Evolutionary conservation across 1,284 basidiomycete genomes (phyloP), one percentile per base, ranked within the genome.

Genomic region (Cryptococcus sp.): DNA sequence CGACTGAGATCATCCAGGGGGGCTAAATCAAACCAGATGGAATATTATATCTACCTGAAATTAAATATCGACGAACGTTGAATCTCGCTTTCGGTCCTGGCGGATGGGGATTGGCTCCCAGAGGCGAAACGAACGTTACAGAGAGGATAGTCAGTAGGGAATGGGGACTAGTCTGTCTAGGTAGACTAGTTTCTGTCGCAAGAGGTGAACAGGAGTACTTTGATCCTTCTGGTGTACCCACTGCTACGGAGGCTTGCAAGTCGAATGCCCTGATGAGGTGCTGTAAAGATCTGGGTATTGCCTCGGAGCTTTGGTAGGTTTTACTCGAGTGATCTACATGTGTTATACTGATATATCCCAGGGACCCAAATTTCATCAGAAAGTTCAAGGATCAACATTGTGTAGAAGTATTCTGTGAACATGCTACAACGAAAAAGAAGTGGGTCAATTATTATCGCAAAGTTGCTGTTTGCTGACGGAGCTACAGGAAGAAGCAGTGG

Each of bases 161-260:
- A 73, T 98, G 96, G 80, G 95, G 89, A 0, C 83, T 98, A 32
- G 88, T 98, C 23, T 97, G 93, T 72, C 83, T 93, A 35, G 95
- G 95, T 52, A 95, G 92, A 52, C 82, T 98, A 23, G 92, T 98
- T 0, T 87, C 85, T 4, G 86, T 97, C 58, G 89, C 95, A 1
- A 83, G 95, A 56, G 95, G 95, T 45, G 95, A 98, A 77, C 95
- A 98, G 69, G 92, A 97, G 65, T 98, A 94, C 75, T 98, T 97
- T 70, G 91, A 95, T 69, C 87, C 90, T 3, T 83, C 83, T 0
- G 93, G 93, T 23, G 86, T 98, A 51, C 84, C 95, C 0, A 98
- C 94, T 0, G 95, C 95, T 0, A 90, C 89, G 0, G 95, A 98
- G 73, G 92, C 88, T 0, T 91, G 89, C 79, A 98, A 98, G 78